These are phyloP conservation scores for Epichloe glyceriae DNA, from an alignment of 2,329 filamentous ascomycete species.

Conservation along the genomic window DNA sequence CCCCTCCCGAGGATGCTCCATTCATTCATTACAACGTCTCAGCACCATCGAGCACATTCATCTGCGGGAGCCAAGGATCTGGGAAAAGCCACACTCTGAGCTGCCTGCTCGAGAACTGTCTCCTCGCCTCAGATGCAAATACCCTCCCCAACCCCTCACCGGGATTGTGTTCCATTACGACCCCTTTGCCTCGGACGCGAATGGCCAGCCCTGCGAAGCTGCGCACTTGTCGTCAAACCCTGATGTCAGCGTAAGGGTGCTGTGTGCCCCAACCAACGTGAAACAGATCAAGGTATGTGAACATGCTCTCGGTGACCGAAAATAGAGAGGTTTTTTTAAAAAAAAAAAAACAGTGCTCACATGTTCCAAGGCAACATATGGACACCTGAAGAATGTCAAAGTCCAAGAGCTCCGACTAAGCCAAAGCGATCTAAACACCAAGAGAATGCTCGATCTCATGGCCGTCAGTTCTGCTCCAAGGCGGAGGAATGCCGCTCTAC, in stretches of 20 bases:
- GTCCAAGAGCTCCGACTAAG: slow-evolving; percentile 39
- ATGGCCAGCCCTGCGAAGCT: slow-evolving; percentile 44
- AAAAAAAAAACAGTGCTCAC: not conserved
- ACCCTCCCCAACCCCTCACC: slow-evolving; percentile 35
- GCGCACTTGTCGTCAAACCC: slow-evolving; percentile 36
- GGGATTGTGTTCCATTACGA: slow-evolving; percentile 56
- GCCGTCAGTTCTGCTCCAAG: slow-evolving; percentile 27
- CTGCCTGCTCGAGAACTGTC: slow-evolving; percentile 43
- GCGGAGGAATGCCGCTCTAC: slow-evolving; percentile 39
- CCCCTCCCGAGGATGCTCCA: slow-evolving; percentile 7
- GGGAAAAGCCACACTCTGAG: slow-evolving; percentile 51
- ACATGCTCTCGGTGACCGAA: not conserved
- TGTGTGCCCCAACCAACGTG: slow-evolving; percentile 42
- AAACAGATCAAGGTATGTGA: slow-evolving; percentile 20
- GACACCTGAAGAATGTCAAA: slow-evolving; percentile 25
- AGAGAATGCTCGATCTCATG: slow-evolving; percentile 48
- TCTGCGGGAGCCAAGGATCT: slow-evolving; percentile 51
- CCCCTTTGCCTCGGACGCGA: slow-evolving; percentile 33
- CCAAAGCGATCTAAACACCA: slow-evolving; percentile 39
- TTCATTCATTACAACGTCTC: slow-evolving; percentile 33
- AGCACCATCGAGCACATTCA: slow-evolving; percentile 44
- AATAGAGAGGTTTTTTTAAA: not conserved
- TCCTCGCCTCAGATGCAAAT: slow-evolving; percentile 32
- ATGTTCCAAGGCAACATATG: not conserved
- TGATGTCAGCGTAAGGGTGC: slow-evolving; percentile 34